Evolutionary conservation across 441 rosid genomes (phyloP), one percentile per base, ranked within the genome.

Genomic region (Pelargonium cotyledonis): DNA sequence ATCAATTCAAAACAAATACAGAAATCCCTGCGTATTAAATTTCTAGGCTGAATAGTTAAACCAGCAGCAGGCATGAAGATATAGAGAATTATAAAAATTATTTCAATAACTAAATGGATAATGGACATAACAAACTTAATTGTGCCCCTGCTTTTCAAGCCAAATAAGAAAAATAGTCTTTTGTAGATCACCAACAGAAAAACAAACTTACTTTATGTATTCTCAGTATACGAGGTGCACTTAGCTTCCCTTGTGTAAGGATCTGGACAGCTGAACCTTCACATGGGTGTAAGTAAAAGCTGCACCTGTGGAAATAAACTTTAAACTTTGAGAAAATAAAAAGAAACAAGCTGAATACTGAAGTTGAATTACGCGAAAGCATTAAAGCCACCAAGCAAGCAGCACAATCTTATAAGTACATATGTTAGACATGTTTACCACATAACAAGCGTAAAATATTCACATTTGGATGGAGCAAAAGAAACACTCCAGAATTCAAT

Each of bases 211-310:
- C 99, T 85, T 95, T 95, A 74, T 91, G 97, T 79, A 95, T 88
- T 83, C 96, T 88, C 86, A 95, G 80, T 82, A 95, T 95, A 65
- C 98, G 88, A 46, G 98, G 98, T 53, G 99, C 99, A 82, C 99
- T 95, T 62, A 95, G 83, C 80, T 95, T 95, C 81, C 98, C 98
- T 78, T 91, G 96, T 26, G 98, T 89, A 74, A 88, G 87, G 71
- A 91, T 89, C 84, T 86, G 96, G 70, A 82, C 82, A 70, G 84
- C 60, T 62, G 97, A 87, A 69, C 97, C 98, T 85, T 95, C 98
- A 77, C 84, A 91, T 53, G 97, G 95, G 74, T 89, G 98, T 74
- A 95, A 83, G 82, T 84, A 92, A 86, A 95, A 95, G 84, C 99
- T 95, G 83, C 94, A 92, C 82, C 98, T 95, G 95, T 29, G 76